Evolutionary conservation across 2,329 filamentous ascomycete genomes (phyloP).

Genomic region (Incumbomyces lentus): DNA sequence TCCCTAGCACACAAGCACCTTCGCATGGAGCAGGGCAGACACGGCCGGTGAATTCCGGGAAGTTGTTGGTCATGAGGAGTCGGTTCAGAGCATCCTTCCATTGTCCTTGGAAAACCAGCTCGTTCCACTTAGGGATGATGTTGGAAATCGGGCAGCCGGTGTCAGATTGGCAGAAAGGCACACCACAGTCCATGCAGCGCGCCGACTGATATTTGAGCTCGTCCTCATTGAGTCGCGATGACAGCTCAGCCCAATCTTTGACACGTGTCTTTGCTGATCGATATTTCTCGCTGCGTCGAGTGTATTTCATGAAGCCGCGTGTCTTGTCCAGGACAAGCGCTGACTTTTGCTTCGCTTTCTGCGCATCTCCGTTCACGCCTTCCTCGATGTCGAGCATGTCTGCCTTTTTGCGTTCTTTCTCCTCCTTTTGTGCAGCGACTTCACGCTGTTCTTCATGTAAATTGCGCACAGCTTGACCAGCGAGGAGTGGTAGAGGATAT

Average conservation of each 20-base stretch:
- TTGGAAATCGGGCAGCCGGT: slow-evolving; percentile 93
- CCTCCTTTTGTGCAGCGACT: slow-evolving; percentile 49
- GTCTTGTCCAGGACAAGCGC: slow-evolving; percentile 96
- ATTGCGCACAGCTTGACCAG: slow-evolving; percentile 50
- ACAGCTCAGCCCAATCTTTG: slow-evolving; percentile 90
- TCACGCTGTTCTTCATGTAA: slow-evolving; percentile 46
- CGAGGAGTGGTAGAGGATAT: slow-evolving; percentile 67
- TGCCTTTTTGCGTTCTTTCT: slow-evolving; percentile 56
- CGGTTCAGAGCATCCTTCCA: slow-evolving; percentile 90
- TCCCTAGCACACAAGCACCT: slow-evolving; percentile 88
- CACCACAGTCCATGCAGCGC: slow-evolving; percentile 97
- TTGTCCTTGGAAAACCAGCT: slow-evolving; percentile 62
- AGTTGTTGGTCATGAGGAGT: slow-evolving; percentile 94
- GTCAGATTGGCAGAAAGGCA: slow-evolving; percentile 95
- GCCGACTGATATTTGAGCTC: slow-evolving; percentile 95
- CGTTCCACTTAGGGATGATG: slow-evolving; percentile 96
- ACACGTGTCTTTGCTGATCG: slow-evolving; percentile 71
- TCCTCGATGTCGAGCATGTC: slow-evolving; percentile 82
- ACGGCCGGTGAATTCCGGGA: slow-evolving; percentile 94
- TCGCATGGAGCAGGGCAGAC: slow-evolving; percentile 95
- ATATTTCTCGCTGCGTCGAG: slow-evolving; percentile 87
- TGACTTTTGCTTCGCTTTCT: slow-evolving; percentile 79
- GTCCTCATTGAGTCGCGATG: slow-evolving; percentile 76
- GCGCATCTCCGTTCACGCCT: slow-evolving; percentile 64
- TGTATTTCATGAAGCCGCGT: slow-evolving; percentile 93